phyloP scores from a whole-genome alignment of 2,329 filamentous ascomycete genomes.

The Diaporthe sp. region DNA sequence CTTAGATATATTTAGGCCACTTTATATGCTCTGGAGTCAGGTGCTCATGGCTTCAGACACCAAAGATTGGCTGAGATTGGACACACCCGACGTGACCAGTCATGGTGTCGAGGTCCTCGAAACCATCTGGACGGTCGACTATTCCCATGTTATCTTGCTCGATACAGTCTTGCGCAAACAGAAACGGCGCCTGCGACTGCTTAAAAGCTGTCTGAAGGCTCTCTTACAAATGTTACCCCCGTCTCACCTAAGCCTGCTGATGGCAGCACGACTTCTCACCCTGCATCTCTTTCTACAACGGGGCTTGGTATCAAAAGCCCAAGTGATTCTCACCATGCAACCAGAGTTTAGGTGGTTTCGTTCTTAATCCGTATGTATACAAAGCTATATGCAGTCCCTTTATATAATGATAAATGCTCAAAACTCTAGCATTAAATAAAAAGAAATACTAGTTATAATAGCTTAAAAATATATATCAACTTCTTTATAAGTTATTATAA shows the following conservation, averaged over 20 bases:
- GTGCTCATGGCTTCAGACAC: neutral
- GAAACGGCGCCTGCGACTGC: neutral
- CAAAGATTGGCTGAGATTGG: neutral
- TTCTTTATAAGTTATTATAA: no score
- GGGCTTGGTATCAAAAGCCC: neutral
- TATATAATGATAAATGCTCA: no score
- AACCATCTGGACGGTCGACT: neutral
- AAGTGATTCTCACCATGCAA: neutral
- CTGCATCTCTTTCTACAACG: neutral
- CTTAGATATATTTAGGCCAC: no score
- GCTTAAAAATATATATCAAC: no score
- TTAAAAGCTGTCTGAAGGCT: neutral
- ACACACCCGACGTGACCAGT: neutral
- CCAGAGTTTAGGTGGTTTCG: neutral
- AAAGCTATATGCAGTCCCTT: no score
- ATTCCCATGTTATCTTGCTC: neutral
- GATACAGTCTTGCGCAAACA: neutral
- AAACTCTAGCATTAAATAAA: no score
- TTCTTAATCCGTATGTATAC: no score
- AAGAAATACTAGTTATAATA: no score
- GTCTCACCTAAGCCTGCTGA: neutral
- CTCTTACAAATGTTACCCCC: neutral
- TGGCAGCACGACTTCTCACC: constrained; percentile 4
- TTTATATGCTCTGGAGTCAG: neutral
- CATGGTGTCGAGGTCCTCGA: neutral